These are phyloP conservation scores for Ceratocystiopsis sp. DNA, from an alignment of 2,329 filamentous ascomycete genomes.

Conservation along the genomic window DNA sequence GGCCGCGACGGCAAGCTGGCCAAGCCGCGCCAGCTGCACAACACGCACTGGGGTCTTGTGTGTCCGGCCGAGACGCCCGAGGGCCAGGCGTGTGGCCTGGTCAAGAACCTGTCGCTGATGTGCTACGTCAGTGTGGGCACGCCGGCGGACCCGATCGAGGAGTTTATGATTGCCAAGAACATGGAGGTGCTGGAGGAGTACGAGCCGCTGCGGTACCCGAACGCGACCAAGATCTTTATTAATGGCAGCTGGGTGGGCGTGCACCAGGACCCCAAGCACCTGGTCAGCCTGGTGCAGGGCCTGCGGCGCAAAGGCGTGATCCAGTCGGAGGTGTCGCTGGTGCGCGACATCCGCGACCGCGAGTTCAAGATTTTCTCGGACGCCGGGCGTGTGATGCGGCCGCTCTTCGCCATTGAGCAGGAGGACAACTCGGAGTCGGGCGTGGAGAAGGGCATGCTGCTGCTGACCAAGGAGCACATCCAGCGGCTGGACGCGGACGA, in stretches of 20 bases:
- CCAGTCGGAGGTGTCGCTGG: constrained; percentile 81
- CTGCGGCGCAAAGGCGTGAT: constrained; percentile 69
- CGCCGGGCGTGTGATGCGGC: constrained; percentile 84
- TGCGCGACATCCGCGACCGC: constrained; percentile 88
- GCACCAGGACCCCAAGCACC: constrained; percentile 70
- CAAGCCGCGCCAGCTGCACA: constrained; percentile 93
- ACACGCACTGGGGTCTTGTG: constrained; percentile 95
- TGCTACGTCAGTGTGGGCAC: constrained; percentile 95
- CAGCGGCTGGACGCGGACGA: constrained; percentile 45
- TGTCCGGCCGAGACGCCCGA: constrained; percentile 96
- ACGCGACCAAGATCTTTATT: constrained; percentile 94
- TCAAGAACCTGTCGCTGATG: constrained; percentile 97
- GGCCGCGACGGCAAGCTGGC: constrained; percentile 96
- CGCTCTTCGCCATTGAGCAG: constrained; percentile 83
- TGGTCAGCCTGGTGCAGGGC: constrained; percentile 63
- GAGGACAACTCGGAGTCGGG: constrained; percentile 53
- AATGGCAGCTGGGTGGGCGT: constrained; percentile 98
- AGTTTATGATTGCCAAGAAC: constrained; percentile 88
- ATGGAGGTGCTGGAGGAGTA: constrained; percentile 98
- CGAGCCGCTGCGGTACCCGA: constrained; percentile 65
- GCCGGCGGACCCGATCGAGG: constrained; percentile 73
- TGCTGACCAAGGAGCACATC: constrained; percentile 71
- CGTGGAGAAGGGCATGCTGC: constrained; percentile 47
- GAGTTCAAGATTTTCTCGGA: constrained; percentile 99
- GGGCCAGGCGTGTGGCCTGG: constrained; percentile 92